Conservation (phyloP, 2,329 filamentous ascomycete species). For the Aspergillus fumigatiaffinis region DNA sequence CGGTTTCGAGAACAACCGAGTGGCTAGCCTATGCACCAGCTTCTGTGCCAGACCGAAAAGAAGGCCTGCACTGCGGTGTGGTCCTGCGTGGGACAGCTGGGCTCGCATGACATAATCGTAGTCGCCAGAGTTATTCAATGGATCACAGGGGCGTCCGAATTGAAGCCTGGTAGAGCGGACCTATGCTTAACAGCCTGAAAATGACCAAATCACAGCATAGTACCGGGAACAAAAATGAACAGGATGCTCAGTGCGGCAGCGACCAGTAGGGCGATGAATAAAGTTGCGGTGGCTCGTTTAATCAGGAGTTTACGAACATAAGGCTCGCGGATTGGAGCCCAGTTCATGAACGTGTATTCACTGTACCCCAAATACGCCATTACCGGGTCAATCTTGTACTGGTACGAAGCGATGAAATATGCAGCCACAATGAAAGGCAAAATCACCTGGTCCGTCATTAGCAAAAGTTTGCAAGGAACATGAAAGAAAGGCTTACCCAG, state of each 20-base stretch:
- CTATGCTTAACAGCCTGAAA: not conserved
- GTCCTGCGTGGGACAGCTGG: not conserved
- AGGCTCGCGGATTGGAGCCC: constrained; percentile 80
- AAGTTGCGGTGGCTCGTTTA: constrained; percentile 77
- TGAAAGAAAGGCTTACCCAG: constrained; percentile 64
- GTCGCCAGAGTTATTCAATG: not conserved
- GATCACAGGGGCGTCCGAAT: not conserved
- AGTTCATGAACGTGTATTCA: constrained; percentile 95
- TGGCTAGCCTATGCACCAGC: too few relatives aligned
- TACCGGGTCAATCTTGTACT: constrained; percentile 91
- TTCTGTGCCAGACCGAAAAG: not conserved
- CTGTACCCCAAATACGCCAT: constrained; percentile 85
- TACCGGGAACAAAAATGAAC: constrained; percentile 94
- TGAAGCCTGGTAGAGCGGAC: not conserved
- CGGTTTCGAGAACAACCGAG: not conserved
- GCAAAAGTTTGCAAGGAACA: constrained; percentile 11
- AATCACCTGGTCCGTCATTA: constrained; percentile 55
- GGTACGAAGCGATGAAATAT: constrained; percentile 85
- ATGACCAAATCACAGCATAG: constrained; percentile 31
- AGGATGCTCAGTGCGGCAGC: constrained; percentile 80
- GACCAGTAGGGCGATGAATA: constrained; percentile 69
- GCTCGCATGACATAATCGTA: not conserved
- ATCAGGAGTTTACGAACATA: constrained; percentile 83
- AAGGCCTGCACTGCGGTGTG: not conserved
- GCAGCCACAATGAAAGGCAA: constrained; percentile 88